These are phyloP conservation scores for Dovyalis caffra DNA, from an alignment of 345 rosid species.

Conservation along the genomic window DNA sequence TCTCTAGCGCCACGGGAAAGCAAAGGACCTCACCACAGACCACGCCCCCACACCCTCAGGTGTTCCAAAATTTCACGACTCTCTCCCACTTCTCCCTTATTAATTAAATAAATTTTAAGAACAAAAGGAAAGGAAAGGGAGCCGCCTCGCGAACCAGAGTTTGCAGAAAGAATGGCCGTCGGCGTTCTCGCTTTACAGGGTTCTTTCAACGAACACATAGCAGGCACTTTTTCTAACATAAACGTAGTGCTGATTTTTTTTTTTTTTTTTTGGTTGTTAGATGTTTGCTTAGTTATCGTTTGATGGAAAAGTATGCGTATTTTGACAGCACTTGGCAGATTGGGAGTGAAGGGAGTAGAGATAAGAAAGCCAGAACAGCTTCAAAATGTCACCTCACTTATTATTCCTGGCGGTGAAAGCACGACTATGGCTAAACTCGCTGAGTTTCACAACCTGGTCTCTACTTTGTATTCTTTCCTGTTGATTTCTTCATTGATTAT, in stretches of 20 bases:
- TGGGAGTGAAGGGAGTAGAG: conserved; percentile 87
- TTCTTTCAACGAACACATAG: conserved; percentile 95
- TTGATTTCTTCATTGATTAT: neutral
- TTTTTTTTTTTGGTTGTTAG: neutral
- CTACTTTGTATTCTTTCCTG: neutral
- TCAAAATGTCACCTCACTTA: conserved; percentile 61
- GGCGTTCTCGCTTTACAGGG: conserved; percentile 98
- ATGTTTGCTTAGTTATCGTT: neutral
- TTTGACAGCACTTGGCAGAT: conserved; percentile 57
- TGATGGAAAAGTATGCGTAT: neutral
- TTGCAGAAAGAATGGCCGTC: conserved; percentile 57
- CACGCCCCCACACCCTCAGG: too few species aligned
- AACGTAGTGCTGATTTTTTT: too few species aligned
- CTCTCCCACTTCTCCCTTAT: too few species aligned
- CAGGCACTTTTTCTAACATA: conserved; percentile 35
- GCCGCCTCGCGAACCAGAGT: too few species aligned
- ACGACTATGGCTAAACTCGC: conserved; percentile 99
- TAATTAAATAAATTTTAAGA: too few species aligned
- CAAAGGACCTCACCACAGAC: too few species aligned
- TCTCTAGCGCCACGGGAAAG: too few species aligned
- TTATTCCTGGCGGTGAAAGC: conserved; percentile 99
- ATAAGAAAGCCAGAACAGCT: conserved; percentile 90
- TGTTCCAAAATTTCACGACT: neutral
- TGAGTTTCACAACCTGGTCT: conserved; percentile 74
- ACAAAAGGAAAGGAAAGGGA: neutral